phyloP scores from a whole-genome alignment of 2,329 filamentous ascomycete genomes.

The Nigrospora sphaerica region DNA sequence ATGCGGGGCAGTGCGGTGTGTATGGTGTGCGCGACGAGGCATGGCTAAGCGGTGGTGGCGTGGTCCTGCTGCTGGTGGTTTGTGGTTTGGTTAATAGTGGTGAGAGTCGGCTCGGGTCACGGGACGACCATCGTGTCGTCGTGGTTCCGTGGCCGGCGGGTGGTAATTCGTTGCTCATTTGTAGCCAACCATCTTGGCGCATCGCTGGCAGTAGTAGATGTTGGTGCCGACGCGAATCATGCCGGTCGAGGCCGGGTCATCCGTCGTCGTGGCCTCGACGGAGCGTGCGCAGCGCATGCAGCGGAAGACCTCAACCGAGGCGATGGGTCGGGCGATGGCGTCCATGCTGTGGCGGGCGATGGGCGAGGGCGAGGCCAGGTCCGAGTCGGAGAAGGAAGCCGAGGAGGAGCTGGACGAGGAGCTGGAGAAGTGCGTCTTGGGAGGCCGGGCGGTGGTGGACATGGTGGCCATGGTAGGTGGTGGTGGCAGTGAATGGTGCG shows the following conservation, averaged over 20 bases:
- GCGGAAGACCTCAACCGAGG: slow-evolving; percentile 52
- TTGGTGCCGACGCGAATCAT: slow-evolving; percentile 61
- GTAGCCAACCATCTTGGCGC: slow-evolving; percentile 58
- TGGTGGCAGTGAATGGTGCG: too few relatives aligned
- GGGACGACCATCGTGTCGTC: too few relatives aligned
- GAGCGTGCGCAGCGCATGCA: slow-evolving; percentile 56
- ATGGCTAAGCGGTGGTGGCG: too few relatives aligned
- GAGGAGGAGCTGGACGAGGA: slow-evolving; percentile 20
- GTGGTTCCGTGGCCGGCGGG: too few relatives aligned
- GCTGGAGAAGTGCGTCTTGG: slow-evolving; percentile 28
- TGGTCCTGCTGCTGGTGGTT: too few relatives aligned
- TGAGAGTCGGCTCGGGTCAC: too few relatives aligned
- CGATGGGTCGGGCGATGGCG: slow-evolving; percentile 30
- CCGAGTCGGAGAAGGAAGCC: slow-evolving; percentile 33
- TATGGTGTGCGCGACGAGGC: too few relatives aligned
- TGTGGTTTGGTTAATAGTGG: too few relatives aligned
- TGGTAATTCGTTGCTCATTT: slow-evolving; percentile 33
- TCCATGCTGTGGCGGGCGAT: slow-evolving; percentile 41
- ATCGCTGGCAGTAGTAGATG: slow-evolving; percentile 60
- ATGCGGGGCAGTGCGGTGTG: too few relatives aligned
- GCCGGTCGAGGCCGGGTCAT: slow-evolving; percentile 49
- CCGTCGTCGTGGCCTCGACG: slow-evolving; percentile 54
- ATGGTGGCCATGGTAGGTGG: too few relatives aligned
- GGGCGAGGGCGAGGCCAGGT: slow-evolving; percentile 28
- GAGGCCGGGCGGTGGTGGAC: slow-evolving; percentile 16